Evolutionary conservation across 768 basidiomycete genomes (phyloP), one percentile per base, ranked within the genome.

Genomic region (Stropharia rugosoannulata): DNA sequence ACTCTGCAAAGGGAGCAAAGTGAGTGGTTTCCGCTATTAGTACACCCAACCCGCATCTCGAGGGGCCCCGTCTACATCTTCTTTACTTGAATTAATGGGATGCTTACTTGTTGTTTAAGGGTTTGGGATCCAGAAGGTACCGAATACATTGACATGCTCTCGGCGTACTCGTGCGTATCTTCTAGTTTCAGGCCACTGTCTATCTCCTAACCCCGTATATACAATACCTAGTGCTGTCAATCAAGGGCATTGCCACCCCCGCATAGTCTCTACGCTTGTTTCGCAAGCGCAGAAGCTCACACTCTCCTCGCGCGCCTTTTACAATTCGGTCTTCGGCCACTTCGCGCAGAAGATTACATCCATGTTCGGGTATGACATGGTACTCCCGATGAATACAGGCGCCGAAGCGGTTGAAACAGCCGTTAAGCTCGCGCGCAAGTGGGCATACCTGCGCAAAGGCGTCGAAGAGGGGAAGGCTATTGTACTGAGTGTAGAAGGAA

Each of bases 351-450:
- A 85, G 69, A 78, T 98, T 56, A 93, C 89, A 1, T 75, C 83
- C 56, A 82, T 90, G 73, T 94, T 96, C 66, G 88, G 87, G 11
- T 98, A 90, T 70, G 95, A 96, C 59, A 95, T 94, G 86, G 93
- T 97, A 1, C 78, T 98, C 8, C 95, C 96, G 19, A 97, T 98
- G 95, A 99, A 99, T 80, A 98, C 96, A 0, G 96, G 96, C 44
- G 95, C 95, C 0, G 97, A 99, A 67, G 97, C 97, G 7, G 97
- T 98, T 52, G 97, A 99, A 76, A 97, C 95, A 0, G 85, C 88
- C n/a, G 72, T 99, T 69, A 99, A 99, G 80, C 80, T 98, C 15
- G 88, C 97, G 0, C 75, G 97, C 62, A 98, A 98, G 76, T 98
- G 97, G 97, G 96, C 90, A 2, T 98, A 98, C 73, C 80, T 80